Evolutionary conservation across 2,329 filamentous ascomycete genomes (phyloP), one percentile per base, ranked within the genome.

Genomic region (Fusarium pseudograminearum): DNA sequence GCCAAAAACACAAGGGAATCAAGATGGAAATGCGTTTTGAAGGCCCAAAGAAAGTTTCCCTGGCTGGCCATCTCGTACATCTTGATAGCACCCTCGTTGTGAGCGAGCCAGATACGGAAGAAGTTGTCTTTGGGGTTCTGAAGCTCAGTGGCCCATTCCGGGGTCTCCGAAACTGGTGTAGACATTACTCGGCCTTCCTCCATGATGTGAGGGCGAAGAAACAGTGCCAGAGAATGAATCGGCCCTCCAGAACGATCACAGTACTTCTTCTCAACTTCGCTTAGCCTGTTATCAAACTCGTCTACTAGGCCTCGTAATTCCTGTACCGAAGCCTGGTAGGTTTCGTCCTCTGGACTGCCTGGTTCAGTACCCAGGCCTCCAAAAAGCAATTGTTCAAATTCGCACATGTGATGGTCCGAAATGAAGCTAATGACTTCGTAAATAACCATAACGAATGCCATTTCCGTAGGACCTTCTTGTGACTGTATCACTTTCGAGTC

Each of bases 131-230:
- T 46, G 3, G 33, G 31, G 2, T 40, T 65, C 0, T 51, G 33
- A 1, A 64, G 45, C 31, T 64, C 61, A 1, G 28, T 59, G 0
- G 60, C 61, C 61, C 61, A 64, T 26, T 64, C 61, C 6, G 61
- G 61, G 1, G 60, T 41, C 31, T 64, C 20, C 0, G 64, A 33
- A 26, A 65, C 50, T 0, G 59, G 42, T 1, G 38, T 64, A 5
- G 44, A 52, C 61, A 64, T 64, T 1, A 24, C 6, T 7, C 28
- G 16, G 3, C 40, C 61, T 16, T 64, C 51, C 3, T 14, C 18
- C 3, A 65, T 2, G 2, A 64, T 65, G 18, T 50, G 33, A 9
- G 44, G 45, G 1, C 60, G 30, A 0, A 64, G 18, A 0, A 41
- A 34, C 1, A 65, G 40, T 0, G 61, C 33, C 1, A 46, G 15